A percentile compares a stretch with the other conserved stretches of the same genome.
phyloP scores from a whole-genome alignment of 2,329 filamentous ascomycete genomes.

The Aspergillus sp. region DNA sequence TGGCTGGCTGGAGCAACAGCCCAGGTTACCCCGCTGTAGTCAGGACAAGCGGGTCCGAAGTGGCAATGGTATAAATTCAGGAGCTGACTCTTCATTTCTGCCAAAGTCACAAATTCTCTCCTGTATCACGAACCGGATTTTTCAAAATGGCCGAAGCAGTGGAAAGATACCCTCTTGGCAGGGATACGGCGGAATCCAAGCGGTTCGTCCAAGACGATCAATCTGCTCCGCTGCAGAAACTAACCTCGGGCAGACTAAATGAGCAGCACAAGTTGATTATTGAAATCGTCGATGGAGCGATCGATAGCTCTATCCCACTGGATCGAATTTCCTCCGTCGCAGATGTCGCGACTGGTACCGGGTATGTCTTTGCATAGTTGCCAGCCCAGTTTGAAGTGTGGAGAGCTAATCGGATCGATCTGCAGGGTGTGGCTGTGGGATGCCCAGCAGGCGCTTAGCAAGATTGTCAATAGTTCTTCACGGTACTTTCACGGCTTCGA shows the following conservation, averaged over 20 bases:
- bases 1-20: not conserved
- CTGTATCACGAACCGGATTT: too few species aligned
- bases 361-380: not conserved
- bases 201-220: not conserved
- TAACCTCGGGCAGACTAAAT: conserved; percentile 1
- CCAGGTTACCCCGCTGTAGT: not conserved
- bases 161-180: conserved; percentile 8
- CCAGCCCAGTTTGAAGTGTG: not conserved
- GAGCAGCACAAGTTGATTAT: conserved; percentile 12
- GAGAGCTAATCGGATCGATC: not conserved
- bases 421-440: conserved; percentile 8
- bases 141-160: not conserved
- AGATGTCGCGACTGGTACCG: conserved; percentile 14
- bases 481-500: conserved; percentile 10
- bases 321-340: not conserved
- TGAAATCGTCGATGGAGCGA: conserved; percentile 1
- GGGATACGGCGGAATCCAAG: not conserved
- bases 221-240: not conserved
- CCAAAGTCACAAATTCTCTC: too few species aligned
- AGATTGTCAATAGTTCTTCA: not conserved
- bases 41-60: not conserved
- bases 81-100: not conserved
- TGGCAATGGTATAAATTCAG: not conserved
- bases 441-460: not conserved
- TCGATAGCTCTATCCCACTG: not conserved